Evolutionary conservation across 1,284 basidiomycete species (phyloP).

Genomic region (Naganishia sp.): DNA sequence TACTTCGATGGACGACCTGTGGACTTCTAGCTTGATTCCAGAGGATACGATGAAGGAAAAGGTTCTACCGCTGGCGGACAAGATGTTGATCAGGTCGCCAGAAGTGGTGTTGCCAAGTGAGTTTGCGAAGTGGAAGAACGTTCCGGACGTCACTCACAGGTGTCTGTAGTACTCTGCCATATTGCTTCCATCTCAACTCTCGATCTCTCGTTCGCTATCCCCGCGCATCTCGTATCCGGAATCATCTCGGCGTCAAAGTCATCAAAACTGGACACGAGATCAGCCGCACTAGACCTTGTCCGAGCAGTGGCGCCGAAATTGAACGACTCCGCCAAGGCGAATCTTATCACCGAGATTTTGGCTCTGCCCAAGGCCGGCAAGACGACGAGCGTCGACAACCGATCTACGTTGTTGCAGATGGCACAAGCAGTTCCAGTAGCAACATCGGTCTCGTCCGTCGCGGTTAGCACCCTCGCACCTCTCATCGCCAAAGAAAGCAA

Average conservation of each 20-base stretch:
- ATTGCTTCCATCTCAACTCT: slow-evolving; percentile 50
- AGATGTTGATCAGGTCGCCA: slow-evolving; percentile 50
- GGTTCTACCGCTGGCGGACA: slow-evolving; percentile 49
- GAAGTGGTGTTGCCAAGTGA: slow-evolving; percentile 47
- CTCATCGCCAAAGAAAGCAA: slow-evolving; percentile 75
- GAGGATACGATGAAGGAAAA: slow-evolving; percentile 41
- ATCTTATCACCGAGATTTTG: slow-evolving; percentile 65
- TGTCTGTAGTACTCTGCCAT: slow-evolving; percentile 42
- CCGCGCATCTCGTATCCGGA: slow-evolving; percentile 67
- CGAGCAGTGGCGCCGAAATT: slow-evolving; percentile 58
- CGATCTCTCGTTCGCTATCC: slow-evolving; percentile 60
- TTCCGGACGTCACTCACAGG: neutral
- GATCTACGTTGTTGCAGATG: slow-evolving; percentile 77
- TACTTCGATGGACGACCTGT: slow-evolving; percentile 30
- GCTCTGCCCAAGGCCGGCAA: slow-evolving; percentile 75
- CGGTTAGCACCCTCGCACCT: slow-evolving; percentile 62
- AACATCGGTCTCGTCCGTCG: slow-evolving; percentile 58
- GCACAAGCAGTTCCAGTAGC: slow-evolving; percentile 62
- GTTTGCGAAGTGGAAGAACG: slow-evolving; percentile 10
- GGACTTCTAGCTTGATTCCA: slow-evolving; percentile 38
- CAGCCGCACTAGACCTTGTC: slow-evolving; percentile 65
- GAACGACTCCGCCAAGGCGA: slow-evolving; percentile 45
- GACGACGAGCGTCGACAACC: slow-evolving; percentile 80
- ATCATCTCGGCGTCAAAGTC: slow-evolving; percentile 75
- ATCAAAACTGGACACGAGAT: slow-evolving; percentile 65